Base-by-base conservation (phyloP, 352 stramenopile species). In the Peronospora tabacina region DNA sequence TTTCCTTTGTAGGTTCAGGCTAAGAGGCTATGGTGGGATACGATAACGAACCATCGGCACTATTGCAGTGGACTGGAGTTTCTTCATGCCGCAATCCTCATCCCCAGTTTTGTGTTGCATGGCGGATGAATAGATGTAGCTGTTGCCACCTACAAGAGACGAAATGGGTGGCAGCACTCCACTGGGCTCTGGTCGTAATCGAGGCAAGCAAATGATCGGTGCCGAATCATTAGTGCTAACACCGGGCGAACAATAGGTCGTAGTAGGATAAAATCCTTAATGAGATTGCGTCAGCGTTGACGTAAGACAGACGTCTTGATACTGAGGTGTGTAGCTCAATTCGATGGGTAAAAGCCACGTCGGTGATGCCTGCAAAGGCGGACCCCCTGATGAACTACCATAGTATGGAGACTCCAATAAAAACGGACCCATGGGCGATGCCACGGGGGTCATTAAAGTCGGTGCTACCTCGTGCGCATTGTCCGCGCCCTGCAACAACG, bases 161-260 rank as follows among this genome's bases (percentile, higher is more conserved):
- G 72, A 75, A 60, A 82, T 75, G 9, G 72, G 67, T 33, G 72
- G 72, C n/a, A 82, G 46, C 41, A 80, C 5, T 46, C 55, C 45
- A 33, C 62, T 57, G 9, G 52, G 19, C 42, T 78, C 70, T 30
- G 28, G 47, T 26, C 60, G 68, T 26, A 82, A 38, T 7, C 68
- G 66, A 33, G 71, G 71, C 42, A 82, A 26, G 5, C 56, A 32
- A 45, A 63, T 58, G 10, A 32, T 4, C 35, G 41, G 20, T 28
- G 40, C 34, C n/a, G 42, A 26, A 37, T 12, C 26, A 36, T 2
- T 38, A 19, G 11, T 49, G 29, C 17, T 28, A n/a, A 33, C 34
- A 33, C 37, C 19, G 22, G 40, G 38, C 8, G 22, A 10, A 36
- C 55, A 61, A 34, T 63, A 48, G 34, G 41, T 50, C 9, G 42